Base-by-base conservation (phyloP, 345 rosid species). In the Brassica nigra region DNA sequence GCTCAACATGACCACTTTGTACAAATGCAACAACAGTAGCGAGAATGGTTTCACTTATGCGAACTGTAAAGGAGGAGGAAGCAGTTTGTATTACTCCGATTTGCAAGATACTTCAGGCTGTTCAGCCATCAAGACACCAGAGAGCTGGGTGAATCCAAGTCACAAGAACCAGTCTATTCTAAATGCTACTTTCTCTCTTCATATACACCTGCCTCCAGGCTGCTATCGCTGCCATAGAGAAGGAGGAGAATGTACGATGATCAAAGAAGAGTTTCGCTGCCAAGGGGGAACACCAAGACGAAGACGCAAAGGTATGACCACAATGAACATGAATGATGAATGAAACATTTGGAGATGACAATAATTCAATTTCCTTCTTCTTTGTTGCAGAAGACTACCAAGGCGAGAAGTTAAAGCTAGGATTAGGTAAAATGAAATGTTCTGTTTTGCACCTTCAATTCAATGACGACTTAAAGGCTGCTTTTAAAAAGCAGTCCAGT, bases 91-190 rank as follows among this genome's bases (percentile, higher is more conserved):
- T 11, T 72, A 75, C 62, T 27, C 8, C 11, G 6, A 4, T 0
- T 4, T 14, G 12, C 2, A 0, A n/a, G 3, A 12, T n/a, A 12
- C 7, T 15, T 52, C 49, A 39, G 28, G 70, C 16, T 82, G 91
- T 77, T 78, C 85, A 14, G 15, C 14, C 16, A 55, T 86, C 66
- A 79, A 42, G 36, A 69, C 55, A 34, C 86, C 68, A 4, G n/a
- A 30, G 37, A 79, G 57, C 20, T 66, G 69, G 75, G 61, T 49
- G n/a, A 2, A 0, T 71, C 58, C 68, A 18, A 28, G 20, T 6
- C 15, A 6, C 44, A 69, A 1, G 1, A 63, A 31, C 55, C 28
- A 12, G 14, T 34, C 4, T 12, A 12, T n/a, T 69, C 49, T 76
- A 18, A 76, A 42, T 16, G 81, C 84, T 8, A 20, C 33, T 0